phyloP scores from a whole-genome alignment of 2,329 filamentous ascomycete genomes.

The Teratosphaeria gauchensis region DNA sequence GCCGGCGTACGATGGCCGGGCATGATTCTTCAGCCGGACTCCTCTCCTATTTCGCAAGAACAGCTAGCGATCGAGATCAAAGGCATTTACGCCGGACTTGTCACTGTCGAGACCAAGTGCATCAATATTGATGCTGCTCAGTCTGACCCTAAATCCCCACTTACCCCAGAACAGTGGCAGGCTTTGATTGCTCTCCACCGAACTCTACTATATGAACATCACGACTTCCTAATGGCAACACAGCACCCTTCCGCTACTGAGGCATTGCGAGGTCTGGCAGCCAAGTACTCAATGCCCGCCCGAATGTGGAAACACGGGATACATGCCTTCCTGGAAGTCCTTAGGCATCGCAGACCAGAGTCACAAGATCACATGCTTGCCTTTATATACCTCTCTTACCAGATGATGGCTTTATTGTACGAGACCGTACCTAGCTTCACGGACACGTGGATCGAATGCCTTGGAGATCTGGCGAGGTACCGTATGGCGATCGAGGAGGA shows the following conservation, averaged over 20 bases:
- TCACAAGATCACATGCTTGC: conserved; percentile 82
- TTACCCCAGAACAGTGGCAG: conserved; percentile 68
- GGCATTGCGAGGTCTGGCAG: conserved; percentile 57
- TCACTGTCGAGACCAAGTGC: conserved; percentile 80
- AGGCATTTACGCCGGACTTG: conserved; percentile 70
- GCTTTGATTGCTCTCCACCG: conserved; percentile 72
- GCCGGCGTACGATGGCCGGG: neutral
- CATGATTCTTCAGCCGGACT: conserved; percentile 1
- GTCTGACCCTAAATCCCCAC: conserved; percentile 40
- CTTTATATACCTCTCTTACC: conserved; percentile 83
- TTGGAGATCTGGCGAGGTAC: conserved; percentile 78
- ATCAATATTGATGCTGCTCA: conserved; percentile 69
- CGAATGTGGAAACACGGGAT: conserved; percentile 94
- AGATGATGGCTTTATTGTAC: conserved; percentile 77
- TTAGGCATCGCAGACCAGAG: conserved; percentile 62
- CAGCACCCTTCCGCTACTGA: conserved; percentile 73
- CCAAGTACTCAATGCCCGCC: conserved; percentile 83
- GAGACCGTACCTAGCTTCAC: conserved; percentile 77
- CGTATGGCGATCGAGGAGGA: conserved; percentile 87
- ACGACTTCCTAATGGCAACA: conserved; percentile 62
- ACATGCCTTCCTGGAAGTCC: conserved; percentile 35
- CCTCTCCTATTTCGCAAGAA: conserved; percentile 54
- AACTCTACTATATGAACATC: conserved; percentile 43
- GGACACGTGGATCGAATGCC: conserved; percentile 87
- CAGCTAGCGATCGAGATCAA: conserved; percentile 75